These are phyloP conservation scores for Isatis tinctoria DNA, from an alignment of 345 rosid species.

Conservation along the genomic window DNA sequence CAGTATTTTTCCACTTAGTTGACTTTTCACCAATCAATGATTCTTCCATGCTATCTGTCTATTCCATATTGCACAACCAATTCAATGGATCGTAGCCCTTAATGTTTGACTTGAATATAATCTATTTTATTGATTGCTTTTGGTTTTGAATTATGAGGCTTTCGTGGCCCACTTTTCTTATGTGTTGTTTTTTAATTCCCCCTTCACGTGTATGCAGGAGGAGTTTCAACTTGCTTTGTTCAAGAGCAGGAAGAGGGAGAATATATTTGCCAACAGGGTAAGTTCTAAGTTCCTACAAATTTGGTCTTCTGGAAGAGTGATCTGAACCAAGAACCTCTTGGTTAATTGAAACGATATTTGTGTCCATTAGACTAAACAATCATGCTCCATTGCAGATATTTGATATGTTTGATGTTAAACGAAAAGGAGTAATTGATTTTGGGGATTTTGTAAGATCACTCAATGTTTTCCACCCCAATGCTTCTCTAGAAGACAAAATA, in stretches of 20 bases:
- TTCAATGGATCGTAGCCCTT: constrained; percentile 26
- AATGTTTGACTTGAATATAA: constrained; percentile 15
- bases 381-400: constrained; percentile 56
- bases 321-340: background rate
- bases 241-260: constrained; percentile 87
- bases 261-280: constrained; percentile 94
- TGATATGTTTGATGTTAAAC: constrained; percentile 90
- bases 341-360: background rate
- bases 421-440: constrained; percentile 87
- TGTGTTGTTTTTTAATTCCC: background rate
- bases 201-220: constrained; percentile 56
- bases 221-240: constrained; percentile 95
- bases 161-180: constrained; percentile 17
- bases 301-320: background rate
- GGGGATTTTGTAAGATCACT: constrained; percentile 92
- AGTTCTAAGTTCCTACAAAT: background rate
- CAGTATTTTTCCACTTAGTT: background rate
- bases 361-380: background rate
- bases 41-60: constrained; percentile 15
- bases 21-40: constrained; percentile 11
- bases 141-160: constrained; percentile 20
- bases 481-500: constrained; percentile 71
- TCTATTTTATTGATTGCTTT: constrained; percentile 14
- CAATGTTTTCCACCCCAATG: constrained; percentile 89
- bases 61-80: constrained; percentile 10